Percentiles rank a stretch among this genome's conserved stretches.
phyloP scores from a whole-genome alignment of 768 basidiomycete genomes.

The Lactifluus subvellereus region DNA sequence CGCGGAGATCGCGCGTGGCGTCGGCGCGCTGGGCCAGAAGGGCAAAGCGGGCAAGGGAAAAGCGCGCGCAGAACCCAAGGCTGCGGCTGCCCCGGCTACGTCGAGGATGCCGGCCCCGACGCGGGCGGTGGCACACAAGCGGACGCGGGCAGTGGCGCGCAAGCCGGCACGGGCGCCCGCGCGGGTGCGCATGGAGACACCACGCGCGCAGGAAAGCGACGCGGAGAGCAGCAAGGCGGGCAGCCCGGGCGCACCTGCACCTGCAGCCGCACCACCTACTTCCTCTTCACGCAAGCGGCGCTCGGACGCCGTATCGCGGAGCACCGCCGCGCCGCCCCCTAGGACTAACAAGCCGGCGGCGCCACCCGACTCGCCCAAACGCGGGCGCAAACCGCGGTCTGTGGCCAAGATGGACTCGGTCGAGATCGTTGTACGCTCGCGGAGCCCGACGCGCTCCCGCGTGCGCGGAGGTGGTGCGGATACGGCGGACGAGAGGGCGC shows the following conservation, averaged over 20 bases:
- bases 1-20: constrained; percentile 30
- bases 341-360: background rate
- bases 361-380: background rate
- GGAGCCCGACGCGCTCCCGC: constrained; percentile 14
- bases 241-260: background rate
- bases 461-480: constrained; percentile 10
- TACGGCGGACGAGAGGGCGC: constrained; percentile 16
- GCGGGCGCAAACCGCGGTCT: constrained; percentile 13
- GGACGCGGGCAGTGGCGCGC: too few relatives aligned
- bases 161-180: background rate
- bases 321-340: background rate
- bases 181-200: constrained; percentile 1
- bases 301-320: background rate
- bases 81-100: background rate
- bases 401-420: constrained; percentile 15
- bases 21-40: constrained; percentile 17
- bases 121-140: too few relatives aligned
- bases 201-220: background rate
- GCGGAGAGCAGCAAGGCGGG: constrained; percentile 8
- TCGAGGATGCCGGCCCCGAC: too few relatives aligned
- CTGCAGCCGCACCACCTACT: background rate
- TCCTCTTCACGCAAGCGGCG: constrained; percentile 3
- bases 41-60: constrained; percentile 10
- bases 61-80: background rate
- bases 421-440: constrained; percentile 15